These are phyloP conservation scores for Solanum acaule DNA, from an alignment of 257 asterid genomes.

Conservation along the genomic window DNA sequence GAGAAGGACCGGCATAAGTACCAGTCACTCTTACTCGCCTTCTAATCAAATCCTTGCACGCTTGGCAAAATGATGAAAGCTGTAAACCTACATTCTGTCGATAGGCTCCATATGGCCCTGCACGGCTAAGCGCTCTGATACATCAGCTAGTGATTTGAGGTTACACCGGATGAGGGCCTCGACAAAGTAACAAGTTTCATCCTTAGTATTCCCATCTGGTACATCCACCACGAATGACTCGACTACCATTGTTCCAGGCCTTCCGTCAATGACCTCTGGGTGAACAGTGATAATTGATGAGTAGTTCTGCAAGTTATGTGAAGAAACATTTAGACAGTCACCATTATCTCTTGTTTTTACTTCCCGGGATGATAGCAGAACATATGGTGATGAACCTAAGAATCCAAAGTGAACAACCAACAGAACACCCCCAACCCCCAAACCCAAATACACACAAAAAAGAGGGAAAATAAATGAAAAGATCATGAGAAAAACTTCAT, in stretches of 20 bases:
- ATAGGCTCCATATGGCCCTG: conserved; percentile 55
- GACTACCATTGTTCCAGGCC: conserved; percentile 71
- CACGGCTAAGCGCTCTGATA: conserved; percentile 60
- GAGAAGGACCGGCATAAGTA: conserved; percentile 18
- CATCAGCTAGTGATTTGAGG: conserved; percentile 80
- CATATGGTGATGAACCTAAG: neutral
- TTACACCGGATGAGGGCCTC: conserved; percentile 88
- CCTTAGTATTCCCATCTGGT: conserved; percentile 80
- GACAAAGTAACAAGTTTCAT: conserved; percentile 70
- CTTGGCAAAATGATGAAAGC: conserved; percentile 1
- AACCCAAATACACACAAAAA: neutral
- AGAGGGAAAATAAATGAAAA: neutral
- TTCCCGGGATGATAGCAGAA: neutral
- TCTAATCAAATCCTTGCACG: conserved; percentile 7
- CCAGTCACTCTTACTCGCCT: conserved; percentile 33
- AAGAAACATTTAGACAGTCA: neutral
- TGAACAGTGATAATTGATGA: conserved; percentile 68
- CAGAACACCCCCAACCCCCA: neutral
- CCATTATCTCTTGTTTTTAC: neutral
- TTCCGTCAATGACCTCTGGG: conserved; percentile 66
- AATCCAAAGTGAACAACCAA: neutral
- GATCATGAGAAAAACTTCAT: neutral
- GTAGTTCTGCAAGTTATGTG: conserved; percentile 52
- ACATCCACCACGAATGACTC: conserved; percentile 86
- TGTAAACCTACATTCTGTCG: conserved; percentile 17